These are phyloP conservation scores for Talaromyces islandicus DNA, from an alignment of 2,329 filamentous ascomycete genomes.

Conservation along the genomic window DNA sequence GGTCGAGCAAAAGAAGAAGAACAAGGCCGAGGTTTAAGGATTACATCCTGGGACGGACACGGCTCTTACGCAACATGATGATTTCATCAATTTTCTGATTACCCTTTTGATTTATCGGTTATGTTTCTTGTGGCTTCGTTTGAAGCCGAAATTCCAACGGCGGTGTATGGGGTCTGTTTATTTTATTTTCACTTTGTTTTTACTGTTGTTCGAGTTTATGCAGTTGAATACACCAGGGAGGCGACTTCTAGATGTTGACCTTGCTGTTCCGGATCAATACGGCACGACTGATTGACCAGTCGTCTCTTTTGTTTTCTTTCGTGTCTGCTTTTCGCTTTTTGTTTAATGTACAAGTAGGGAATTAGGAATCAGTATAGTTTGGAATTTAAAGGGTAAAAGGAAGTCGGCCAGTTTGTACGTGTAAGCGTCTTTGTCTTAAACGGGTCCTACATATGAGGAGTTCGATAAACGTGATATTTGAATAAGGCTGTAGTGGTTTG, in stretches of 20 bases:
- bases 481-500: no score
- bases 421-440: neutral
- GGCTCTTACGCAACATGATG: neutral
- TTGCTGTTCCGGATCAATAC: neutral
- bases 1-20: conserved; percentile 97
- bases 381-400: neutral
- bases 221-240: neutral
- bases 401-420: neutral
- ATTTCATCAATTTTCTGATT: neutral
- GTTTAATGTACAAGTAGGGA: neutral
- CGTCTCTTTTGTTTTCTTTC: neutral
- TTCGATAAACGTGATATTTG: no score
- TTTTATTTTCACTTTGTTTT: neutral
- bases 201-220: neutral
- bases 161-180: neutral
- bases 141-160: neutral
- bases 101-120: neutral
- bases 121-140: neutral
- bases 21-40: conserved; percentile 38
- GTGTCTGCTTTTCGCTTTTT: neutral
- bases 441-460: no score
- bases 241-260: neutral
- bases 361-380: neutral
- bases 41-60: neutral
- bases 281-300: neutral